phyloP scores from a whole-genome alignment of 257 asterid genomes.

The Nicotiana tomentosiformis region DNA sequence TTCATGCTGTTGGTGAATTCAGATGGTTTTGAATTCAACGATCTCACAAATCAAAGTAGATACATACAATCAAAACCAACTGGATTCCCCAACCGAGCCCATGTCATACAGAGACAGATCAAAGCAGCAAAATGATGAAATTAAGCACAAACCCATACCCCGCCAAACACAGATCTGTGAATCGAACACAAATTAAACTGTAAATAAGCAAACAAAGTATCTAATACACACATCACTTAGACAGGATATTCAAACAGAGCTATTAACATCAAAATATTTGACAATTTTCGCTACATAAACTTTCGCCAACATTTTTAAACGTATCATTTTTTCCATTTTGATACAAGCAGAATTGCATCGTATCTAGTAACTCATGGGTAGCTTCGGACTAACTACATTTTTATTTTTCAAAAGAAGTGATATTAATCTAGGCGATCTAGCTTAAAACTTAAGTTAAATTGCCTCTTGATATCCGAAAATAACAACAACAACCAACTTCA shows the following conservation, averaged over 20 bases:
- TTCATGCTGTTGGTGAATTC: not conserved
- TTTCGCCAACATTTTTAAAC: not conserved
- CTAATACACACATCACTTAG: slow-evolving; percentile 1
- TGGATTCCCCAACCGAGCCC: not conserved
- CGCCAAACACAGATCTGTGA: not conserved
- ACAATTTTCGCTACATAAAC: not conserved
- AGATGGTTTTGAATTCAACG: not conserved
- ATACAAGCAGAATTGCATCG: not conserved
- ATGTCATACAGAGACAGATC: not conserved
- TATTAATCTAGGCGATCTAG: not conserved
- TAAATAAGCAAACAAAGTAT: not conserved
- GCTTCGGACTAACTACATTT: not conserved
- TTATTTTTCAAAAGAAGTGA: not conserved
- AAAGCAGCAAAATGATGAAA: not conserved
- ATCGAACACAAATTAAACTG: not conserved
- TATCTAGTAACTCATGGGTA: not conserved
- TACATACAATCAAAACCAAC: not conserved
- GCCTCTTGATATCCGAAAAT: not conserved
- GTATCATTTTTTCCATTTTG: not conserved
- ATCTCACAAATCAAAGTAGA: slow-evolving; percentile 7
- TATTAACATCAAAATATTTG: not conserved
- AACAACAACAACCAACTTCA: not conserved
- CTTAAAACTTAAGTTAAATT: not conserved
- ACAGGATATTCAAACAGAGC: not conserved
- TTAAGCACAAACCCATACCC: not conserved